A percentile compares a stretch with the other conserved stretches of the same genome.
These are phyloP conservation scores for Begonia masoniana DNA, from an alignment of 306 rosid genomes.

Conservation along the genomic window DNA sequence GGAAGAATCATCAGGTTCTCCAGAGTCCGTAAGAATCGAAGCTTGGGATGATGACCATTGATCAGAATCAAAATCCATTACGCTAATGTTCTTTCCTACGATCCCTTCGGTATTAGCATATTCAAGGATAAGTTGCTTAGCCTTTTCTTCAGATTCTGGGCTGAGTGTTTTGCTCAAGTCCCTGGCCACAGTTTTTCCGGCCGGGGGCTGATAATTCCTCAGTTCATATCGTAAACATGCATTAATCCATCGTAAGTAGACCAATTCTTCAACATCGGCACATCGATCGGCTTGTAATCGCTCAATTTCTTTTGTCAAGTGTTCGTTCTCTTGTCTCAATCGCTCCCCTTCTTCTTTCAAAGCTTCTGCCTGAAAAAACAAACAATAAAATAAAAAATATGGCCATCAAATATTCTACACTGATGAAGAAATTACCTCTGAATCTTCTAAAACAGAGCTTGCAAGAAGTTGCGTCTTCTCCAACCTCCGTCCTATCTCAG, in stretches of 20 bases:
- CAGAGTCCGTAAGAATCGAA: conserved; percentile 41
- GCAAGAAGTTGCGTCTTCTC: conserved; percentile 77
- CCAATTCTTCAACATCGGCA: conserved; percentile 68
- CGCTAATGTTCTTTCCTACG: conserved; percentile 17
- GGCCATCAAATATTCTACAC: too few relatives aligned
- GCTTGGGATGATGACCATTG: conserved; percentile 64
- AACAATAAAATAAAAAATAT: background rate
- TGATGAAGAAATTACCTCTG: conserved; percentile 29
- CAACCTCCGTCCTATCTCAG: conserved; percentile 54
- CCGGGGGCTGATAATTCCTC: conserved; percentile 43
- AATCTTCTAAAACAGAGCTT: conserved; percentile 52
- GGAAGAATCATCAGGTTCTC: conserved; percentile 43
- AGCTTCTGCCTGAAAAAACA: conserved; percentile 36
- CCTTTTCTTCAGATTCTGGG: conserved; percentile 72
- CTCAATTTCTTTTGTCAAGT: conserved; percentile 41
- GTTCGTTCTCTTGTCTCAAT: conserved; percentile 33
- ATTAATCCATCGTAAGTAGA: conserved; percentile 80
- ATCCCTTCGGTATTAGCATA: conserved; percentile 52
- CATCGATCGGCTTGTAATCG: conserved; percentile 47
- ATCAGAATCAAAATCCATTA: conserved; percentile 51
- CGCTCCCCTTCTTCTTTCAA: conserved; percentile 33
- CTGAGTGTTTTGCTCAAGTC: conserved; percentile 74
- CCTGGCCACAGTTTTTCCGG: conserved; percentile 67
- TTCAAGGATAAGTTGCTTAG: conserved; percentile 71
- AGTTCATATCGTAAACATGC: conserved; percentile 86